Percentiles rank a stretch among this genome's conserved stretches.
These are phyloP conservation scores for Amaranthus palmeri DNA, from an alignment of 148 eudicot genomes.

Conservation along the genomic window DNA sequence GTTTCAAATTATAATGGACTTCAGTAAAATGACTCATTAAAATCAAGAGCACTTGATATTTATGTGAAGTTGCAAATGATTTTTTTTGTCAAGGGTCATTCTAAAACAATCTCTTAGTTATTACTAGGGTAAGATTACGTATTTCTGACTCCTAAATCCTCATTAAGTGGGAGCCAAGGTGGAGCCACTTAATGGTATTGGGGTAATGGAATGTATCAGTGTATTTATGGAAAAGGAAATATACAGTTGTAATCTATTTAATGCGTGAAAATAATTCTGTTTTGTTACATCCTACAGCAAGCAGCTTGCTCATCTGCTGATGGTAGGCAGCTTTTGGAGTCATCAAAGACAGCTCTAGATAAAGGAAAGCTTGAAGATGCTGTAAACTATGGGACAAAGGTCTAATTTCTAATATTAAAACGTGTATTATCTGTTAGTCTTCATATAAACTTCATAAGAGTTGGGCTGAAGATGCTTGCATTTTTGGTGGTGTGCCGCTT, in stretches of 20 bases:
- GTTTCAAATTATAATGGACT: too few relatives aligned
- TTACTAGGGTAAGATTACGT: too few relatives aligned
- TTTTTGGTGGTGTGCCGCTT: slow-evolving; percentile 5
- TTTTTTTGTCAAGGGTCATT: too few relatives aligned
- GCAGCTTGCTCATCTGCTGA: slow-evolving; percentile 99
- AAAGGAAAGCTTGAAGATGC: slow-evolving; percentile 99
- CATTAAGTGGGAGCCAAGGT: too few relatives aligned
- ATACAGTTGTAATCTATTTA: slow-evolving; percentile 10
- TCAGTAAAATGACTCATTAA: too few relatives aligned
- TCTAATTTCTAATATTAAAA: slow-evolving; percentile 23
- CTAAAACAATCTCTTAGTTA: too few relatives aligned
- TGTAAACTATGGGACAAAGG: slow-evolving; percentile 98
- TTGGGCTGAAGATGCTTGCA: slow-evolving; percentile 5
- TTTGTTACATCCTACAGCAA: slow-evolving; percentile 57
- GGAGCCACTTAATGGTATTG: too few relatives aligned
- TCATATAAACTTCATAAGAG: background rate
- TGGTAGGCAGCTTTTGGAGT: slow-evolving; percentile 95
- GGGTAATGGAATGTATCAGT: too few relatives aligned
- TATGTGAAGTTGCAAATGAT: too few relatives aligned
- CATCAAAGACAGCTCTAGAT: slow-evolving; percentile 96
- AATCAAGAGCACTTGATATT: too few relatives aligned
- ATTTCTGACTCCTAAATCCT: too few relatives aligned
- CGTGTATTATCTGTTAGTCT: background rate
- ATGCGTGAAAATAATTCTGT: slow-evolving; percentile 12
- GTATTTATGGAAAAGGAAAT: too few relatives aligned